These are phyloP conservation scores for Strobilomyces confusus DNA, from an alignment of 768 basidiomycete genomes.

Conservation along the genomic window DNA sequence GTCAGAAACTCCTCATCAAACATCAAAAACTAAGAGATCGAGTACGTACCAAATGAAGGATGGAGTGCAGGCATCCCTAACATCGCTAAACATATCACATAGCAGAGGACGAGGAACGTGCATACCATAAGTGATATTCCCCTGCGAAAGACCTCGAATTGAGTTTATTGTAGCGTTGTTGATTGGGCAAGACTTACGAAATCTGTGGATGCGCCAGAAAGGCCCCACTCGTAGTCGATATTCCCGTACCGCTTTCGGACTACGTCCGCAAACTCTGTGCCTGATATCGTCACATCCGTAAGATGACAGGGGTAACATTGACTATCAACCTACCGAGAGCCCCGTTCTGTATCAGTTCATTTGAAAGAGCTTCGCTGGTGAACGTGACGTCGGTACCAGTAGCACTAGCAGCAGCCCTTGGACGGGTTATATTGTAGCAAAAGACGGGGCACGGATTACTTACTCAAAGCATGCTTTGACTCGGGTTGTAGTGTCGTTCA, in stretches of 20 bases:
- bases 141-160: conserved; percentile 11
- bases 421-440: background rate
- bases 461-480: conserved; percentile 73
- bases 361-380: conserved; percentile 31
- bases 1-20: background rate
- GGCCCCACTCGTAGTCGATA: conserved; percentile 65
- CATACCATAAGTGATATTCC: conserved; percentile 68
- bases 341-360: conserved; percentile 67
- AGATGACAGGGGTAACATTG: background rate
- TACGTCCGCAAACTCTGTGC: conserved; percentile 59
- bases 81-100: background rate
- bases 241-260: conserved; percentile 56
- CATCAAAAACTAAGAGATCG: background rate
- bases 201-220: conserved; percentile 71
- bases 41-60: conserved; percentile 49
- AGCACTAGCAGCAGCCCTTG: conserved; percentile 62
- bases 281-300: conserved; percentile 32
- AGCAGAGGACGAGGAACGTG: background rate
- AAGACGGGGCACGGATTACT: conserved; percentile 19
- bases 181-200: conserved; percentile 46
- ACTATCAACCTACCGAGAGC: conserved; percentile 43
- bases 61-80: conserved; percentile 64
- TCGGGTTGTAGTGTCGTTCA: conserved; percentile 52
- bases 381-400: conserved; percentile 57
- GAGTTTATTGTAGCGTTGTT: background rate